phyloP scores from a whole-genome alignment of 371 early-diverging fungal species.

The Mortierella sp. region DNA sequence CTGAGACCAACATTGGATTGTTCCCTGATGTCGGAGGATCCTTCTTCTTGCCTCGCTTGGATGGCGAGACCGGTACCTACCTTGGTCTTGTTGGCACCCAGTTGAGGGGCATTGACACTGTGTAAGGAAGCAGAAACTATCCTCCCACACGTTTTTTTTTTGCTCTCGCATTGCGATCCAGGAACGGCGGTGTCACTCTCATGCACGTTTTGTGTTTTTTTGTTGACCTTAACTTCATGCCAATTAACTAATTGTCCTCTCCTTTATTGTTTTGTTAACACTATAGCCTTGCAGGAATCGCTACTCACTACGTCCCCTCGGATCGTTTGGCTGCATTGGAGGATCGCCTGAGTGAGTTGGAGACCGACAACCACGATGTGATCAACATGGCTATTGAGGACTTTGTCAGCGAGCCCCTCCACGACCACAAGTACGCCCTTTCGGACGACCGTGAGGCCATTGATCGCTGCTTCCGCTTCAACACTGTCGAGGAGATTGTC shows the following conservation, averaged over 20 bases:
- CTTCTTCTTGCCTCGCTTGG: conserved; percentile 93
- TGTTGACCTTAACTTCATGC: not conserved
- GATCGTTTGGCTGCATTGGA: conserved; percentile 85
- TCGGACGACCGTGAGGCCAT: conserved; percentile 82
- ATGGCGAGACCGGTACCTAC: conserved; percentile 93
- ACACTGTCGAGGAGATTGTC: conserved; percentile 86
- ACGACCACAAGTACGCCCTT: conserved; percentile 64
- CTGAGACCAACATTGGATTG: conserved; percentile 93
- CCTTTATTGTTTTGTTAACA: not conserved
- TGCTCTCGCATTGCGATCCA: not conserved
- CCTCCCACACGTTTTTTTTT: not conserved
- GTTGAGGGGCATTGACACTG: conserved; percentile 88
- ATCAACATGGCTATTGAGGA: conserved; percentile 94
- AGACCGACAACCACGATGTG: conserved; percentile 83
- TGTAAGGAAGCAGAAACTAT: conserved; percentile 66
- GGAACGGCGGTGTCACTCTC: not conserved
- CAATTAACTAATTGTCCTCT: not conserved
- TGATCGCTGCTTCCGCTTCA: conserved; percentile 87
- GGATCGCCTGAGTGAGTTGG: conserved; percentile 86
- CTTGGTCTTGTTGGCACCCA: conserved; percentile 91
- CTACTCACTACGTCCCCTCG: conserved; percentile 96
- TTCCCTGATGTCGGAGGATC: conserved; percentile 96
- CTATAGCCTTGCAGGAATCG: conserved; percentile 89
- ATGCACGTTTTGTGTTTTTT: conserved; percentile 7
- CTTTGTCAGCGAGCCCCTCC: conserved; percentile 78